Base-by-base conservation (phyloP, 208 protist genomes). In the Acanthamoeba triangularis region DNA sequence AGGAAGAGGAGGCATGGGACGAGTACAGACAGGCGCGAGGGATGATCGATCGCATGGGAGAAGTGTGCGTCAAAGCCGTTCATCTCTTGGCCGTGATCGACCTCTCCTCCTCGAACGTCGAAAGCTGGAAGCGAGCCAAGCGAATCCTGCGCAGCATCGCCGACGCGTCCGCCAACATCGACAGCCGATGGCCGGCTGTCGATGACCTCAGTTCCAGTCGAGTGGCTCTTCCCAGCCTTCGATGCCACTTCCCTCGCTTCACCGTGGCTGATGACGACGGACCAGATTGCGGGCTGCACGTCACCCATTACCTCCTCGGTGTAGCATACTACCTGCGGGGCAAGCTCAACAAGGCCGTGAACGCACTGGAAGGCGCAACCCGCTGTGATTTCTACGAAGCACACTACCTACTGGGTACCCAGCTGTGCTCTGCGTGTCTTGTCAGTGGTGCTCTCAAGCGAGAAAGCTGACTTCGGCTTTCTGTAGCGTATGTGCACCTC, bases 191-290 rank as follows among this genome's bases (percentile, higher is more conserved):
- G n/a, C 65, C 30, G 23, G 61, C 16, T 67, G 23, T 28, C 61
- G 23, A 67, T 28, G 28, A 67, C 61, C 1, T 67, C 61, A 4
- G 61, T 28, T n/a, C 33, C 2, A 74, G 33, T 16, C 65, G 11
- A 16, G 54, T 61, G 16, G 54, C 28, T 11, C 33, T 30, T 13
- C 65, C 65, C 33, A 10, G 37, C 37, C 69, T 44, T 6, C 69
- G 69, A 37, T 78, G 69, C 30, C 69, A n/a, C 69, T 78, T 78
- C 47, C 69, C 69, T 78, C 69, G 69, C 28, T 78, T 44, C 69
- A 44, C 69, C 61, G 16, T 10, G 16, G 6, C 23, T 2, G 54
- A 23, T 30, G 18, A 8, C 69, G 30, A 78, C 11, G 13, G 35
- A 16, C 20, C 69, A 14, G 33, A 44, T 13, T 18, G 8, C 35